Base-by-base conservation (phyloP, 2,329 filamentous ascomycete species). In the Aureobasidium leucospermi region DNA sequence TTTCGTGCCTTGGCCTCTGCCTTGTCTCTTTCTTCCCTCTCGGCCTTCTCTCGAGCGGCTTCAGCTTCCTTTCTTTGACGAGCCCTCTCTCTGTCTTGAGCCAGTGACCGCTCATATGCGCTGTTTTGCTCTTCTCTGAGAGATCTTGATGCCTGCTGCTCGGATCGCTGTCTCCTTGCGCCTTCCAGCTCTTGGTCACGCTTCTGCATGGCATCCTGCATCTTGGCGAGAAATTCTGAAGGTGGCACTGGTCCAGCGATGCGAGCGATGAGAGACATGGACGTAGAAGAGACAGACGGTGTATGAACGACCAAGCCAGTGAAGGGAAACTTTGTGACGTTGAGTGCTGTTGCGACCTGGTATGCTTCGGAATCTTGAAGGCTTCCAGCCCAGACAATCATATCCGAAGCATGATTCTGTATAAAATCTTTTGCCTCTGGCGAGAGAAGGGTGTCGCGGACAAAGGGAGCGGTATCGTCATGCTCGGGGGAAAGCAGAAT, bases 351-450 rank as follows among this genome's bases (percentile, higher is more conserved):
- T n/a, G 91, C 85, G 42, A 96, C 90, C 71, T 96, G 91, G 73
- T 95, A 97, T 5, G 93, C 90, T 75, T 99, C 94, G 3, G 90
- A 88, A 71, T 99, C 94, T 63, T 91, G 84, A 0, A 97, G 88
- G 66, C 91, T 96, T 48, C 94, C 94, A 42, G 88, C 90, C 94
- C 94, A 99, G 2, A 99, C 74, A 38, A 97, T 78, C 32, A 96
- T 83, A 69, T 93, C 88, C 72, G 91, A 91, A 36, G 79, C 74
- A 0, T 88, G 83, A 61, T 93, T 83, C 64, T 85, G 86, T 66
- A 97, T 73, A 67, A 90, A 96, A 6, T 80, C 76, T 10, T 86
- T 79, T 3, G 96, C 85, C 45, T 92, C 86, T 1, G 84, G 82
- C 1, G 87, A 81, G 7, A 96, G 81, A 0, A 99, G 80, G 0